Evolutionary conservation across 1,284 basidiomycete species (phyloP).

Genomic region (Microbotryum intermedium): DNA sequence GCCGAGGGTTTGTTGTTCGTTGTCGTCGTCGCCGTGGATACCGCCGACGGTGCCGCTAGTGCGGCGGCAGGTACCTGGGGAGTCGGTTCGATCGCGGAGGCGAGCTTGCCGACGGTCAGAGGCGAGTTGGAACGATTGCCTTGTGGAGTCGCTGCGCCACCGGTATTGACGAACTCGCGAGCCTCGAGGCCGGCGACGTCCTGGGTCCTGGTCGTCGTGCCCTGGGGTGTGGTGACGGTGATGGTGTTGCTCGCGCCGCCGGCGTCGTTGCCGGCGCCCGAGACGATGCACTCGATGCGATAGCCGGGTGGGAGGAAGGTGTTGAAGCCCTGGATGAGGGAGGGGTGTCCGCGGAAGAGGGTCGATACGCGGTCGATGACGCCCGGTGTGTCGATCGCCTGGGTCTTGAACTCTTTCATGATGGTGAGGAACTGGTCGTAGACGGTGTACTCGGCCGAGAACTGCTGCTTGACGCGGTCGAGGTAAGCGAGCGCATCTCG

Average conservation of each 20-base stretch:
- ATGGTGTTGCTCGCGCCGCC: slow-evolving; percentile 44
- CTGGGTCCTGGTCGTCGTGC: slow-evolving; percentile 57
- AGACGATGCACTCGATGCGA: slow-evolving; percentile 80
- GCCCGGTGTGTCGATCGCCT: slow-evolving; percentile 96
- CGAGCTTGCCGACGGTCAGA: slow-evolving; percentile 27
- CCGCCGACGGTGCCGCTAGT: background rate
- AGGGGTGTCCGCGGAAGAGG: slow-evolving; percentile 87
- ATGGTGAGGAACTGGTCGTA: slow-evolving; percentile 54
- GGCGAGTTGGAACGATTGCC: slow-evolving; percentile 25
- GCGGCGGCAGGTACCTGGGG: background rate
- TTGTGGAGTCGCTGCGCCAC: background rate
- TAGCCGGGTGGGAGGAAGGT: slow-evolving; percentile 96
- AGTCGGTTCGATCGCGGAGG: background rate
- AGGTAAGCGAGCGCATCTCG: slow-evolving; percentile 23
- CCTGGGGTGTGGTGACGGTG: slow-evolving; percentile 87
- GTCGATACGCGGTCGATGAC: slow-evolving; percentile 95
- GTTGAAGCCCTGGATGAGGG: slow-evolving; percentile 97
- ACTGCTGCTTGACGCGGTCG: slow-evolving; percentile 30
- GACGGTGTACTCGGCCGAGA: slow-evolving; percentile 28
- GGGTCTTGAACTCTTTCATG: slow-evolving; percentile 88
- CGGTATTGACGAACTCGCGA: slow-evolving; percentile 17
- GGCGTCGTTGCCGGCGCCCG: slow-evolving; percentile 33
- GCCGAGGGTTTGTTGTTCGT: slow-evolving; percentile 1
- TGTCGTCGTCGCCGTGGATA: slow-evolving; percentile 24
- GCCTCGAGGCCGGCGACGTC: slow-evolving; percentile 22